Evolutionary conservation across 495 filamentous ascomycete species (phyloP), one percentile per base, ranked within the genome.

Genomic region (Hypoxylon intermedium): DNA sequence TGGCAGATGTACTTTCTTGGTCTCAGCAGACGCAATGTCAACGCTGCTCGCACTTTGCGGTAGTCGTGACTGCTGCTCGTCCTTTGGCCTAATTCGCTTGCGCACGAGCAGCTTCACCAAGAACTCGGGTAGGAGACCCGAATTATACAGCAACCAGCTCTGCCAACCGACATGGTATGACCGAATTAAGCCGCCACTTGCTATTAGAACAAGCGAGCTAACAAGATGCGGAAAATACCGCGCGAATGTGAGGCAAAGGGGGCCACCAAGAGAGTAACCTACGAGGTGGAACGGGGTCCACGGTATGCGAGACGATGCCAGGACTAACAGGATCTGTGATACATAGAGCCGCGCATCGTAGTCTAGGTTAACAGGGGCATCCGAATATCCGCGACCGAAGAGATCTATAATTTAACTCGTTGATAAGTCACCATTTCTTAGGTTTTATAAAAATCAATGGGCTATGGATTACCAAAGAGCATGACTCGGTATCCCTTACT

Each of bases 261-360:
- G 87, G 41, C 93, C 93, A 20, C 93, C 92, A 0, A 98, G 80
- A 0, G 88, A 92, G 74, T 95, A 97, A 2, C 93, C 93, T 9
- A 94, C 74, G 0, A 97, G 71, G 13, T 81, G 80, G 74, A 97
- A 91, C 44, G 77, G 79, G 15, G 82, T 83, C 89, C 89, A 92
- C 24, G 84, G 67, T n/a, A 91, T 64, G 2, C 78, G 77, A 0
- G 89, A 91, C 2, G 90, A 91, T 15, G 84, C 75, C 16, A 95
- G 76, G 9, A 83, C 88, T 23, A 89, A 76, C 28, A 93, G 72
- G 19, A 94, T 88, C 72, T 93, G 86, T 1, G 85, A 82, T 11
- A 82, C 80, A 73, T 90, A 97, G 5, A 98, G 84, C 1, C 85
- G 81, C 2, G 81, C 74, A 72, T 93, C 88, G 70, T 94, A 89